A percentile compares a stretch with the other conserved stretches of the same genome.
Conservation (phyloP, 768 basidiomycete genomes). For the Suillus occidentalis region DNA sequence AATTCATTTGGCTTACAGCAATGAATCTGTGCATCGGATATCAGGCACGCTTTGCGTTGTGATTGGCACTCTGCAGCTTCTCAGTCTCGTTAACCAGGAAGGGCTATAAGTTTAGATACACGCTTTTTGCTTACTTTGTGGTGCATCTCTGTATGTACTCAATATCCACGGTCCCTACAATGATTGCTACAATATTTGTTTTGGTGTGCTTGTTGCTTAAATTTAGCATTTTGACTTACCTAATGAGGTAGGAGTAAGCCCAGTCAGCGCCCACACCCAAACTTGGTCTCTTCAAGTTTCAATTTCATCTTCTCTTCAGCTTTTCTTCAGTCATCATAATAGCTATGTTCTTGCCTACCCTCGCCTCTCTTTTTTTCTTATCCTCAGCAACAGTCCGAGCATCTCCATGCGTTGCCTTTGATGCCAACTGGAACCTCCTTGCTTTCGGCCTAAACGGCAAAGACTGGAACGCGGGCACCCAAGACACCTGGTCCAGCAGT, state of each 20-base stretch:
- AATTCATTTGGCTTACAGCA: neutral
- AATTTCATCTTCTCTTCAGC: neutral
- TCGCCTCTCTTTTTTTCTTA: constrained; percentile 56
- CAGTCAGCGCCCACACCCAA: neutral
- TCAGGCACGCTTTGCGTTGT: constrained; percentile 23
- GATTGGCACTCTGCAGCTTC: neutral
- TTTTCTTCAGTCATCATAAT: constrained; percentile 7
- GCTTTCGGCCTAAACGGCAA: constrained; percentile 83
- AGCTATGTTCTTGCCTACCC: constrained; percentile 41
- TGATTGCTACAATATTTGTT: neutral
- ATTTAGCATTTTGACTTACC: neutral
- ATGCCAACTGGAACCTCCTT: constrained; percentile 77
- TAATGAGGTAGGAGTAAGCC: neutral
- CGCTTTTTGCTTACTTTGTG: neutral
- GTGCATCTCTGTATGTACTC: no score
- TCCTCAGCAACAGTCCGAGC: constrained; percentile 36
- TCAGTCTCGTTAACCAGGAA: neutral
- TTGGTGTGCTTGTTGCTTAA: neutral
- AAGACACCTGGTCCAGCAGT: constrained; percentile 66
- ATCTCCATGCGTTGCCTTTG: constrained; percentile 75
- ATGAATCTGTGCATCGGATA: neutral
- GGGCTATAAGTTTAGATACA: neutral
- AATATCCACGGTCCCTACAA: no score
- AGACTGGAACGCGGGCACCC: constrained; percentile 79
- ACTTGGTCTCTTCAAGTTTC: neutral